Percentiles rank a stretch among this genome's conserved stretches.
phyloP scores from a whole-genome alignment of 2,329 filamentous ascomycete species.

The Fusarium begoniae region DNA sequence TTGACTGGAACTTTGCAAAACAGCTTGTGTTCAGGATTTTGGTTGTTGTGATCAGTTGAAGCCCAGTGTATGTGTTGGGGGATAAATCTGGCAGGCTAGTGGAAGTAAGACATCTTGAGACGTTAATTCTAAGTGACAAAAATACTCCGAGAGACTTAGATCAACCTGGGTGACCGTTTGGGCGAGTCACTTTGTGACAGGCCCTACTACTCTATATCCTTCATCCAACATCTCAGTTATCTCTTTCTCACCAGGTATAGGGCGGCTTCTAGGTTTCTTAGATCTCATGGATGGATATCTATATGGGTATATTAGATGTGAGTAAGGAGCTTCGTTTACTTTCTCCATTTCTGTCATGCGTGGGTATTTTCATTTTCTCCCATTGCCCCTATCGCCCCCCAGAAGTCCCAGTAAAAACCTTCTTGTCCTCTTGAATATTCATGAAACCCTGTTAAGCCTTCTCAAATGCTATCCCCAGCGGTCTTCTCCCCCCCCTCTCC shows the following conservation, averaged over 20 bases:
- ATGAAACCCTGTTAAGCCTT: neutral
- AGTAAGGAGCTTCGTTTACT: neutral
- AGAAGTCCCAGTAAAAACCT: neutral
- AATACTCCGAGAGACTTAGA: neutral
- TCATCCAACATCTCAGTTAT: neutral
- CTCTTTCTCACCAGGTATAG: neutral
- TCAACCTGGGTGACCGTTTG: neutral
- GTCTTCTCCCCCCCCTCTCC: neutral
- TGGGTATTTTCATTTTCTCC: neutral
- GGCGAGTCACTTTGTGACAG: neutral
- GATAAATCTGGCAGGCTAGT: neutral
- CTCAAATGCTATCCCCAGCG: neutral
- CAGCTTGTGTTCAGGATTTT: neutral
- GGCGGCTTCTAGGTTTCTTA: neutral
- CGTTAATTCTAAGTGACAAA: neutral
- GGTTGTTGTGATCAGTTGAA: neutral
- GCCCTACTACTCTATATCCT: neutral
- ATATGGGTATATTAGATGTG: conserved; percentile 1
- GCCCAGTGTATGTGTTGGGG: neutral
- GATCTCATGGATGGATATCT: neutral
- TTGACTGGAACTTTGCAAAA: neutral
- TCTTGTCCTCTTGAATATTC: neutral
- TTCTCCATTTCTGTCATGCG: neutral
- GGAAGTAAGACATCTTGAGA: neutral
- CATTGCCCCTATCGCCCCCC: neutral